Evolutionary conservation across 441 rosid genomes (phyloP), one percentile per base, ranked within the genome.

Genomic region (Hura crepitans): DNA sequence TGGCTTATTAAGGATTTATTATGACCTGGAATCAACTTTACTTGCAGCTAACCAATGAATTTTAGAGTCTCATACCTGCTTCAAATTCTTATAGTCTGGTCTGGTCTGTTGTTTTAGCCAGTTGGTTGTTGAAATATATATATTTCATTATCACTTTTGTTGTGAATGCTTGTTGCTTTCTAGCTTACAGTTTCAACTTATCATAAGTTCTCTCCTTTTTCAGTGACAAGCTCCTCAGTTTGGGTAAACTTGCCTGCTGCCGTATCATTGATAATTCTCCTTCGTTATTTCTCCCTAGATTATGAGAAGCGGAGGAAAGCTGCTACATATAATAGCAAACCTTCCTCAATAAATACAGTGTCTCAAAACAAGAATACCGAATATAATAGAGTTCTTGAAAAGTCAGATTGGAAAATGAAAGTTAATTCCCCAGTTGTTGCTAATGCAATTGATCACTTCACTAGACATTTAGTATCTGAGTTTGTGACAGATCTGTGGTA

Each of bases 161-260:
- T 47, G 42, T 55, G 27, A 66, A 28, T 9, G 62, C 46, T 62
- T 23, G 55, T 78, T 50, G 8, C 54, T 68, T 65, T 37, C 43
- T 69, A 68, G 20, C 46, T 60, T 43, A 65, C 25, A 60, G 65
- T 70, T 72, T 67, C 28, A 76, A 77, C 71, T 78, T 54, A 68
- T 54, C 50, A 37, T 49, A 78, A 56, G 59, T 65, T 30, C 69
- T 66, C 17, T 71, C 54, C 18, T 54, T 65, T 77, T 53, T 66
- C 90, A 96, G 99, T 96, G 83, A 96, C 97, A 46, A 96, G 99
- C 84, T 88, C 98, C 81, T 96, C 98, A 5, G 99, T 96, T 55
- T 91, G 83, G 92, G 87, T 93, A 46, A 96, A 96, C 83, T 84
- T 96, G 76, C 98, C 99, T 70, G 97, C 92, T 84, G 98, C 99